Conservation (phyloP, 2,329 filamentous ascomycete species). For the Fusarium algeriense region DNA sequence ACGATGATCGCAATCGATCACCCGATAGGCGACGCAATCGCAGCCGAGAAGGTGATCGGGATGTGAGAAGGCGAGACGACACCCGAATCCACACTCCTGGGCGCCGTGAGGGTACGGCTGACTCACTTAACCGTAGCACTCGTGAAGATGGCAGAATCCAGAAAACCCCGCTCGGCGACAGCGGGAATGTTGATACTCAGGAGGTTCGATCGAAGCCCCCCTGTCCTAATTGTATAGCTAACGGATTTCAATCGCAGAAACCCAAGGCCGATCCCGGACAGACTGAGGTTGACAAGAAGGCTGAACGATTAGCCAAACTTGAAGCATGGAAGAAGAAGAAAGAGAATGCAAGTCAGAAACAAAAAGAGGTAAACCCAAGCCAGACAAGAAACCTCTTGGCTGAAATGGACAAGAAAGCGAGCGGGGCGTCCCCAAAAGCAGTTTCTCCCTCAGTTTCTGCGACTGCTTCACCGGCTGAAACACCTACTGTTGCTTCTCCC, state of each 20-base stretch:
- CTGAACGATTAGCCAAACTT: constrained; percentile 82
- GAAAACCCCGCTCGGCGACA: constrained; percentile 64
- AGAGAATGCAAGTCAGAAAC: constrained; percentile 79
- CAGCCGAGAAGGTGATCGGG: constrained; percentile 73
- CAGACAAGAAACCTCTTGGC: constrained; percentile 76
- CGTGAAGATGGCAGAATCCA: constrained; percentile 71
- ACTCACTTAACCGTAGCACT: constrained; percentile 75
- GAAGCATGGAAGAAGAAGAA: constrained; percentile 95
- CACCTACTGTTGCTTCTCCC: constrained; percentile 63
- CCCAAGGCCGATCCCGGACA: constrained; percentile 60
- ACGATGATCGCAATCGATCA: constrained; percentile 69
- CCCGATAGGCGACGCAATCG: constrained; percentile 69
- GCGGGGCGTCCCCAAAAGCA: constrained; percentile 57
- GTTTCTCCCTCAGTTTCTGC: constrained; percentile 65
- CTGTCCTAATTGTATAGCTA: constrained; percentile 39
- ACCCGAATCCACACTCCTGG: constrained; percentile 74
- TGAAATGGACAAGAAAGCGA: constrained; percentile 79
- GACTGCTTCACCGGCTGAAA: constrained; percentile 62
- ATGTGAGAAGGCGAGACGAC: constrained; percentile 79
- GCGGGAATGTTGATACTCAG: constrained; percentile 61
- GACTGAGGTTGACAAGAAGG: constrained; percentile 79
- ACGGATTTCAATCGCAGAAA: constrained; percentile 64
- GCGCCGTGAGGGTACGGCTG: constrained; percentile 77
- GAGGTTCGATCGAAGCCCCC: constrained; percentile 65
- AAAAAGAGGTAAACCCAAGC: constrained; percentile 74